Base-by-base conservation (phyloP, 441 rosid genomes). In the Erodium chrysanthum region DNA sequence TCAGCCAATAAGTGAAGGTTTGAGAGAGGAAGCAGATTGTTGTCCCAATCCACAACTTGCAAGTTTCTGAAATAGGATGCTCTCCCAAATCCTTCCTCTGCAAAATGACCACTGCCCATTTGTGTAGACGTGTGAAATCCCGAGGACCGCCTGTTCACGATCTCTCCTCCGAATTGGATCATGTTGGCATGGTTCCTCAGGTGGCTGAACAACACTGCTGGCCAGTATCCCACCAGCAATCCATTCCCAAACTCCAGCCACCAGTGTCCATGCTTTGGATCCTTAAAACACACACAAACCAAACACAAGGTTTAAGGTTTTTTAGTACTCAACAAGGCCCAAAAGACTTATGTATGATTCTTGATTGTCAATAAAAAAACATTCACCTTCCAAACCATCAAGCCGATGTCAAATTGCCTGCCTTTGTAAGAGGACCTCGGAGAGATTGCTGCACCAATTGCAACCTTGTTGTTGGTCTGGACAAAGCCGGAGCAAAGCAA, bases 191-290 rank as follows among this genome's bases (percentile, higher is more conserved):
- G 92, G 81, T 75, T 81, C 72, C 88, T 81, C 59, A 87, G 65
- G 72, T 87, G 92, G 44, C 84, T 87, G 69, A 87, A 87, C 79
- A 87, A 74, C 68, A 78, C 74, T 14, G 74, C 81, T 11, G 92
- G 92, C 92, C 92, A 87, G 37, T 87, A 87, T 27, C 92, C 92
- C 7, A 87, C 87, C 11, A 87, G 79, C 35, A 85, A 70, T n/a
- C 90, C 82, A 11, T 85, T 76, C 25, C 92, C 92, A 46, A 84
- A 79, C 42, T 87, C 81, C 33, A 87, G 78, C 92, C 92, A 87
- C 92, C 92, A 87, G 66, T 87, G 84, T 18, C 92, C 92, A 62
- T 85, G 92, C 75, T 80, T 81, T 40, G 92, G 92, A 78, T 87
- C 92, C 88, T 86, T 4, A 64, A 68, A 25, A 8, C 21, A 15